Evolutionary conservation across 805 yeast genomes (phyloP).

Genomic region (Hanseniaspora meyeri): DNA sequence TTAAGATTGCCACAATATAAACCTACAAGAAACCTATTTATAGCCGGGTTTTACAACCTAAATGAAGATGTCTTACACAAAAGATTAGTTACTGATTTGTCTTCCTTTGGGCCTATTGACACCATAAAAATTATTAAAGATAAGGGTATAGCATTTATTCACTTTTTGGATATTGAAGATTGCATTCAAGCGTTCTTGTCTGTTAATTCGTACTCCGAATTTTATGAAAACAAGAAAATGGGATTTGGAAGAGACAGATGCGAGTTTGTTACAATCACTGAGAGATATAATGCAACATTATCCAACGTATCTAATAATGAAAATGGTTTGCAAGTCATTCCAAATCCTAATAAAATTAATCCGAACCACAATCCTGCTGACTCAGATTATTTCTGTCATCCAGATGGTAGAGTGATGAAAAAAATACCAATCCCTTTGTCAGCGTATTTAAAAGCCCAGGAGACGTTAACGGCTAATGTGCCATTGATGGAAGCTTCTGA

Average conservation of each 20-base stretch:
- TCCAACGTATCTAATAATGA: constrained; percentile 22
- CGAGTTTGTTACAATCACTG: constrained; percentile 87
- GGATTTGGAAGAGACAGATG: constrained; percentile 90
- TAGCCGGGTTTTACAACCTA: constrained; percentile 64
- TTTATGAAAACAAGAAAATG: constrained; percentile 66
- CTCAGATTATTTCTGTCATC: neutral
- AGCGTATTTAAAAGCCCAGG: neutral
- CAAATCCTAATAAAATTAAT: constrained; percentile 70
- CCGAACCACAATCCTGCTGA: neutral
- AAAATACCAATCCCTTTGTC: constrained; percentile 31
- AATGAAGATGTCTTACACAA: constrained; percentile 9
- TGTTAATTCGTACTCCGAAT: constrained; percentile 49
- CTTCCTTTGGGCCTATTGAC: constrained; percentile 72
- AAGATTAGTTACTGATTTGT: constrained; percentile 53
- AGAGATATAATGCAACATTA: constrained; percentile 94
- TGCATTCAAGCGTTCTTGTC: constrained; percentile 80
- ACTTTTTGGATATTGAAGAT: constrained; percentile 69
- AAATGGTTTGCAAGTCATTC: constrained; percentile 36
- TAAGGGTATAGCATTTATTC: constrained; percentile 81
- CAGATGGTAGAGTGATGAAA: constrained; percentile 28
- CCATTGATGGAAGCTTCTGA: constrained; percentile 16
- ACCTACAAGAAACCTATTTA: constrained; percentile 87
- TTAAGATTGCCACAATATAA: constrained; percentile 56
- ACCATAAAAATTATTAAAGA: constrained; percentile 66
- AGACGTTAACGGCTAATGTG: neutral